Evolutionary conservation across 495 filamentous ascomycete genomes (phyloP).

Genomic region (Peziza echinospora): DNA sequence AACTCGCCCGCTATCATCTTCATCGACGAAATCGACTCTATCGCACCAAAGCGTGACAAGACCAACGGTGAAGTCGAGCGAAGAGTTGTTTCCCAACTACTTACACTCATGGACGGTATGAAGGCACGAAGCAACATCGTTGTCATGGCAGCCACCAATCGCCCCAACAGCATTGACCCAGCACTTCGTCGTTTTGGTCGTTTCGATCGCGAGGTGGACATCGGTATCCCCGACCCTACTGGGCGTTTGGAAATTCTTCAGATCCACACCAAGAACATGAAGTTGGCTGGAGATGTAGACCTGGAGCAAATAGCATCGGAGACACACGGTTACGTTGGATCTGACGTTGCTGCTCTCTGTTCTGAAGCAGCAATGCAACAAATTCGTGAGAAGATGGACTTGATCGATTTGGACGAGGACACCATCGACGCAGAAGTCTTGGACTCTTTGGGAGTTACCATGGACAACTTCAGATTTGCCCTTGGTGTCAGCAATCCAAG

Average conservation of each 20-base stretch:
- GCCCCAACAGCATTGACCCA: constrained; percentile 93
- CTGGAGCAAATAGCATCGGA: constrained; percentile 91
- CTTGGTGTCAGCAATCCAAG: constrained; percentile 96
- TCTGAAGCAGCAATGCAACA: constrained; percentile 99
- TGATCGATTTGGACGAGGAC: constrained; percentile 96
- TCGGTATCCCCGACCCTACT: constrained; percentile 92
- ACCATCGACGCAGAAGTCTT: constrained; percentile 97
- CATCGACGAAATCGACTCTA: constrained; percentile 98
- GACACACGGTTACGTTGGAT: constrained; percentile 97
- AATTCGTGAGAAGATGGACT: constrained; percentile 99
- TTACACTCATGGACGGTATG: constrained; percentile 99
- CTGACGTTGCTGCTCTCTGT: constrained; percentile 94
- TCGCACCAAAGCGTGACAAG: constrained; percentile 98
- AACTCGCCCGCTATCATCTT: constrained; percentile 98
- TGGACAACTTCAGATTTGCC: constrained; percentile 99
- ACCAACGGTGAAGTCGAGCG: constrained; percentile 98
- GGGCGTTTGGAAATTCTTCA: constrained; percentile 96
- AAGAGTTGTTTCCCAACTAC: constrained; percentile 89
- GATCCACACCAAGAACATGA: constrained; percentile 99
- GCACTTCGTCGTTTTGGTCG: constrained; percentile 92
- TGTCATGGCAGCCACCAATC: constrained; percentile 95
- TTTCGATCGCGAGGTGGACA: constrained; percentile 97
- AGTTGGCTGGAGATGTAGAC: constrained; percentile 89
- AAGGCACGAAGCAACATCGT: constrained; percentile 96
- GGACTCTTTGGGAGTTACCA: constrained; percentile 92